phyloP scores from a whole-genome alignment of 306 rosid species.

The Prunus padus region DNA sequence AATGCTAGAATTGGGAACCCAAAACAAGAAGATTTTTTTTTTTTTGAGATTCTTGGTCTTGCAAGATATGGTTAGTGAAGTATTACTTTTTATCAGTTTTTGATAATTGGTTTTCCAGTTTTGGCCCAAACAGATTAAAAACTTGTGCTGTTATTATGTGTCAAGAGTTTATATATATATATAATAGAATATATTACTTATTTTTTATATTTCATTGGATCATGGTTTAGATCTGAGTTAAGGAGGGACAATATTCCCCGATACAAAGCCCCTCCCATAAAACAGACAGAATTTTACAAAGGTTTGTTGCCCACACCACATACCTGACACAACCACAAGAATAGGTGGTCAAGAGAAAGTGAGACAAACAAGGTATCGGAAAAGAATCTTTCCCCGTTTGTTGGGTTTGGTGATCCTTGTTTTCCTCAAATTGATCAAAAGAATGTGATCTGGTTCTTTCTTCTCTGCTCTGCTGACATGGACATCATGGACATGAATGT shows the following conservation, averaged over 20 bases:
- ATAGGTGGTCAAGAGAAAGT: background rate
- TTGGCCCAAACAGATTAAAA: conserved; percentile 26
- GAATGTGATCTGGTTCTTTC: background rate
- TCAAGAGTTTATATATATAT: background rate
- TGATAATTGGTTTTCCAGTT: conserved; percentile 39
- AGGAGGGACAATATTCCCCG: conserved; percentile 1
- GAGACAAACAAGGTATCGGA: conserved; percentile 15
- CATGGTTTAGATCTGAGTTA: conserved; percentile 20
- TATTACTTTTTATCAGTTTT: conserved; percentile 28
- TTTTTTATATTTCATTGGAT: background rate
- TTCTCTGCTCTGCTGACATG: background rate
- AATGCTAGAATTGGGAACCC: conserved; percentile 12
- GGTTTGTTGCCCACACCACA: conserved; percentile 17
- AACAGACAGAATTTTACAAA: background rate
- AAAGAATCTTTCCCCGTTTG: conserved; percentile 8
- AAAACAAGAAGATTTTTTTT: too few relatives aligned
- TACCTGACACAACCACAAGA: conserved; percentile 19
- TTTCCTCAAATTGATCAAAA: background rate
- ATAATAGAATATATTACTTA: too few relatives aligned
- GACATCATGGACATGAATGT: conserved; percentile 38
- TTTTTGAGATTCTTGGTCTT: conserved; percentile 33
- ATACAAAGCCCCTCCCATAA: conserved; percentile 21
- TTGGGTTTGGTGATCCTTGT: conserved; percentile 18
- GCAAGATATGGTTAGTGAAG: conserved; percentile 39
- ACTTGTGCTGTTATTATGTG: background rate